Conservation (phyloP, 2,329 filamentous ascomycete genomes). For the Cyanodermella asteris region DNA sequence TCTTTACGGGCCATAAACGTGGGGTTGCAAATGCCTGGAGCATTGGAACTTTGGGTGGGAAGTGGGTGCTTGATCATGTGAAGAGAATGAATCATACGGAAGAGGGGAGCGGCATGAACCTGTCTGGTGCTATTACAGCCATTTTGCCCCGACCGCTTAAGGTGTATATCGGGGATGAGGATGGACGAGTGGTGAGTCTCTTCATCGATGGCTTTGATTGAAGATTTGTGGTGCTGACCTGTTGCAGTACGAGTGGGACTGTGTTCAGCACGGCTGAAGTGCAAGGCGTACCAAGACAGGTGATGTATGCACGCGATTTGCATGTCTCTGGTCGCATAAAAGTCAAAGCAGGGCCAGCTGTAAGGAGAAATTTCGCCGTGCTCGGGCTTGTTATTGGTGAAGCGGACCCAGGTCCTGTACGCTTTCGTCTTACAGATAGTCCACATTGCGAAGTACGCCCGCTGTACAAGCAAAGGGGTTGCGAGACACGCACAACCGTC, state of each 20-base stretch:
- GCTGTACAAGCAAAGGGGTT: too few species aligned
- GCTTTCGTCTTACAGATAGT: too few species aligned
- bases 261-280: too few species aligned
- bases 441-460: too few species aligned
- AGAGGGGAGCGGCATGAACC: slow-evolving; percentile 30
- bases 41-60: slow-evolving; percentile 34
- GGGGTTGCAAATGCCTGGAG: slow-evolving; percentile 63
- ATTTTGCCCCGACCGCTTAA: slow-evolving; percentile 62
- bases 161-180: slow-evolving; percentile 87
- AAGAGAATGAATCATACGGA: slow-evolving; percentile 67
- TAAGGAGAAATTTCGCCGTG: too few species aligned
- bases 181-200: slow-evolving; percentile 57
- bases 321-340: too few species aligned
- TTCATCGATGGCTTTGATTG: background rate
- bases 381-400: too few species aligned
- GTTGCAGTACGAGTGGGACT: slow-evolving; percentile 34
- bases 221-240: slow-evolving; percentile 8
- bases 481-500: too few species aligned
- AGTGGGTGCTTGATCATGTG: slow-evolving; percentile 57
- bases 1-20: slow-evolving; percentile 72
- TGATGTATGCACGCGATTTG: too few species aligned
- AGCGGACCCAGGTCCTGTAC: too few species aligned
- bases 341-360: too few species aligned
- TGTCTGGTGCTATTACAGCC: slow-evolving; percentile 53
- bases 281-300: too few species aligned